Conservation (phyloP, 768 basidiomycete species). For the Termitomyces sp. region DNA sequence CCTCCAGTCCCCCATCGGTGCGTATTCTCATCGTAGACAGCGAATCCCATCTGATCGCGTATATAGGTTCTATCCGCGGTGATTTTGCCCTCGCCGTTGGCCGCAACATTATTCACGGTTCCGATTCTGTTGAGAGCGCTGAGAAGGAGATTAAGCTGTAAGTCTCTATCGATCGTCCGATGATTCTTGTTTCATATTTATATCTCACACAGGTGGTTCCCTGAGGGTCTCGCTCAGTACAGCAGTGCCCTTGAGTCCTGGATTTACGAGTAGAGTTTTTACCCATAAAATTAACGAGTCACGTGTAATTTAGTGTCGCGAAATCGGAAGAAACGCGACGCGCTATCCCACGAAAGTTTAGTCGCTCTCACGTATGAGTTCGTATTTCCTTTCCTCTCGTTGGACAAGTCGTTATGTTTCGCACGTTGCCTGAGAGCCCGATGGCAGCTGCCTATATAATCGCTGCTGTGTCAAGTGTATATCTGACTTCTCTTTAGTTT, state of each 20-base stretch:
- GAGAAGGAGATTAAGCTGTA: conserved; percentile 94
- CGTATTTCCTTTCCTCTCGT: conserved; percentile 19
- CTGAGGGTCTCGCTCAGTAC: conserved; percentile 77
- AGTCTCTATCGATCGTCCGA: conserved; percentile 23
- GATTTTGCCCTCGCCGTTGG: conserved; percentile 93
- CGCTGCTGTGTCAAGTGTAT: not conserved
- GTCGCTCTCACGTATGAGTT: conserved; percentile 8
- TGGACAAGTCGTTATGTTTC: conserved; percentile 13
- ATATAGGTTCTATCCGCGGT: conserved; percentile 86
- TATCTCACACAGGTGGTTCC: conserved; percentile 71
- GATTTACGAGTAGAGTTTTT: conserved; percentile 68
- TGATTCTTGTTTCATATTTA: conserved; percentile 1
- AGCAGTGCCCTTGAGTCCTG: conserved; percentile 56
- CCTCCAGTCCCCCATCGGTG: conserved; percentile 82
- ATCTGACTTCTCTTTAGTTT: not conserved
- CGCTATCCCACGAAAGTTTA: conserved; percentile 10
- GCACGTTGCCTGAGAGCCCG: conserved; percentile 8
- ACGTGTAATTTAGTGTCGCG: conserved; percentile 11
- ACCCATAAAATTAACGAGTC: conserved; percentile 5
- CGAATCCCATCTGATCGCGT: conserved; percentile 4
- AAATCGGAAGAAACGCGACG: not conserved
- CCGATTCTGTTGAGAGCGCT: conserved; percentile 82
- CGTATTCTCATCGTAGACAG: conserved; percentile 8
- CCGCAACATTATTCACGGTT: conserved; percentile 92
- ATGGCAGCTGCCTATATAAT: conserved; percentile 1